Evolutionary conservation across 1,284 basidiomycete genomes (phyloP).

Genomic region (Peniophora sp.): DNA sequence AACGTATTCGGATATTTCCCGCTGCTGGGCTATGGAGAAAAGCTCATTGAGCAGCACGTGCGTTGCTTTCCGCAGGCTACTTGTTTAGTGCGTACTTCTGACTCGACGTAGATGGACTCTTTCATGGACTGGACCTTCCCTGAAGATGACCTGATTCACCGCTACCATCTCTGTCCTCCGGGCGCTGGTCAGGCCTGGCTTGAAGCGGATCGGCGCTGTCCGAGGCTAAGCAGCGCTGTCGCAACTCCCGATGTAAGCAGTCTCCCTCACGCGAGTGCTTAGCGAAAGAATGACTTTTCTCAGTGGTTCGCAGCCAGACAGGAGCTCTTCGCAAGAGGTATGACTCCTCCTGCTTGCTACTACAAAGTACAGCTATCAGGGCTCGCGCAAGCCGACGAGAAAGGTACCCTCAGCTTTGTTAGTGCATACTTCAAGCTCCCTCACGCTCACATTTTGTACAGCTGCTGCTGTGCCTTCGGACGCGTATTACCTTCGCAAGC

Average conservation of each 20-base stretch:
- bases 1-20: slow-evolving; percentile 26
- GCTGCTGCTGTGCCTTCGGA: slow-evolving; percentile 11
- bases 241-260: background rate
- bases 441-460: background rate
- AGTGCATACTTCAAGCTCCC: background rate
- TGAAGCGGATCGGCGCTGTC: slow-evolving; percentile 14
- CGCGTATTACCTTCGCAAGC: slow-evolving; percentile 10
- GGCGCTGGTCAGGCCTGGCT: slow-evolving; percentile 21
- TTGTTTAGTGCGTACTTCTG: too few species aligned
- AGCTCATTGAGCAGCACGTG: slow-evolving; percentile 20
- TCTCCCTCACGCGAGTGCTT: background rate
- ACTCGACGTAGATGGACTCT: slow-evolving; percentile 19
- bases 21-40: slow-evolving; percentile 21
- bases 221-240: background rate
- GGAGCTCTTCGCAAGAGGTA: slow-evolving; percentile 12
- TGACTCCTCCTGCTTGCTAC: slow-evolving; percentile 18
- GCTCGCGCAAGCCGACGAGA: slow-evolving; percentile 16
- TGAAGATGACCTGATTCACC: slow-evolving; percentile 17
- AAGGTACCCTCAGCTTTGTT: slow-evolving; percentile 13
- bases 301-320: background rate
- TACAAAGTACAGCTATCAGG: slow-evolving; percentile 18
- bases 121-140: slow-evolving; percentile 22
- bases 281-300: too few species aligned
- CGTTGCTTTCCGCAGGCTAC: too few species aligned
- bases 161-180: slow-evolving; percentile 16